phyloP scores from a whole-genome alignment of 176 grass and related monocot species.

The Avena insularis region DNA sequence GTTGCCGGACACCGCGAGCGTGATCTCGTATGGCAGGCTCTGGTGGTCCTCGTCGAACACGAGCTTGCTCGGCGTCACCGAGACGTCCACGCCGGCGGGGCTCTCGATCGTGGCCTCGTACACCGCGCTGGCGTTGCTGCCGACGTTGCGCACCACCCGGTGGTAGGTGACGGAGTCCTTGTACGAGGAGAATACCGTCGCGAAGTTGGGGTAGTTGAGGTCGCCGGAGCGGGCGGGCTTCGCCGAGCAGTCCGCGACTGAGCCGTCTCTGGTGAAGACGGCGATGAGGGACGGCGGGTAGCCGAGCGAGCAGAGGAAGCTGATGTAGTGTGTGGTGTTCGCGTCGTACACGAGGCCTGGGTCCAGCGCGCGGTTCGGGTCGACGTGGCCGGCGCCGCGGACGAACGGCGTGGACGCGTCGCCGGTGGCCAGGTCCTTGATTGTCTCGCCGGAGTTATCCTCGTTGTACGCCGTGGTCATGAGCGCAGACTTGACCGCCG shows the following conservation, averaged over 20 bases:
- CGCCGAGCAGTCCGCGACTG: constrained; percentile 60
- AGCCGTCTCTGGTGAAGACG: constrained; percentile 62
- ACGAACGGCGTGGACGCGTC: constrained; percentile 74
- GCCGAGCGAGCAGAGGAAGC: constrained; percentile 82
- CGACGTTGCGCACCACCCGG: constrained; percentile 79
- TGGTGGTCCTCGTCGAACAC: constrained; percentile 59
- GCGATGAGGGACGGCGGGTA: constrained; percentile 62
- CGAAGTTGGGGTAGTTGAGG: constrained; percentile 90
- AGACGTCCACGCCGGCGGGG: constrained; percentile 72
- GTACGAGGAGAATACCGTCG: constrained; percentile 67
- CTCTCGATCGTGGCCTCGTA: constrained; percentile 53
- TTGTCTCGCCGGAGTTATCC: constrained; percentile 62
- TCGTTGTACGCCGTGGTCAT: constrained; percentile 91
- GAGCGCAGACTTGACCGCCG: constrained; percentile 78
- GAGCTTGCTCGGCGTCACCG: constrained; percentile 81
- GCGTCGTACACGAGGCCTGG: constrained; percentile 88
- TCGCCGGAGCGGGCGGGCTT: constrained; percentile 62
- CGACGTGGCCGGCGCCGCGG: constrained; percentile 83
- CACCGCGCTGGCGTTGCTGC: constrained; percentile 41
- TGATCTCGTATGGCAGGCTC: constrained; percentile 72
- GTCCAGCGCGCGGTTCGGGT: constrained; percentile 72
- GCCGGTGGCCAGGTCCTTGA: constrained; percentile 77
- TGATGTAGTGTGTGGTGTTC: constrained; percentile 59
- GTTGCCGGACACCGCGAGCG: constrained; percentile 46
- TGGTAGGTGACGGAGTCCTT: constrained; percentile 63